Evolutionary conservation across 768 basidiomycete genomes (phyloP), one percentile per base, ranked within the genome.

Genomic region (Termitomyces sp.): DNA sequence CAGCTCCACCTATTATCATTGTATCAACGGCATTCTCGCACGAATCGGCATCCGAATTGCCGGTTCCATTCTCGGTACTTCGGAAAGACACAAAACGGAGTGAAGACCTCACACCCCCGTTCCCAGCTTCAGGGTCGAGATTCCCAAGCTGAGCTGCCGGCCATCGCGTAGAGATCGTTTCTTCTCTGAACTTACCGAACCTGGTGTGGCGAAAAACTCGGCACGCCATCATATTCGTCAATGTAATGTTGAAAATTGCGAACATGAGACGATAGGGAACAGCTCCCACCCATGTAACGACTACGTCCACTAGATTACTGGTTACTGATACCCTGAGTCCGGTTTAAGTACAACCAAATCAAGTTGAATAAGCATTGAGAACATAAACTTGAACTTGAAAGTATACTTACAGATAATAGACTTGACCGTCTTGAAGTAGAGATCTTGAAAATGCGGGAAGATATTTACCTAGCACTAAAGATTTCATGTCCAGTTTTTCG

Each of bases 361-460:
- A 8, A 32, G 25, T 25, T 25, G 1, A 25, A 25, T 25, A 25
- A 25, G 25, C 25, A 25, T 25, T 25, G 25, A 25, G 25, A 25
- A 25, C 25, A 25, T 25, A 25, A 25, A 25, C 25, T 25, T 25
- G 25, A 25, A 29, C n/a, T 12, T 20, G 6, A 38, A 17, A 15
- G 17, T 8, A n/a, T 3, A 65, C 72, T 63, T 48, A 74, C 74
- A 74, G 58, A 52, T 76, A 75, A 62, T 75, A 75, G 31, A 71
- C 70, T 61, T 74, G 74, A 4, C 75, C 74, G 17, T 71, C 68
- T 56, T 69, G 69, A 4, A 75, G 57, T 25, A 74, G 31, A 0
- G 70, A 70, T 47, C 64, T 60, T 8, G 71, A 69, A 32, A 75
- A 61, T 5, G 63, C 64, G 6, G 72, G 69, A 5, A 72, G 65